Percentiles rank a stretch among this genome's conserved stretches.
Evolutionary conservation across 2,329 filamentous ascomycete species (phyloP).

Genomic region (Phialophora macrospora): DNA sequence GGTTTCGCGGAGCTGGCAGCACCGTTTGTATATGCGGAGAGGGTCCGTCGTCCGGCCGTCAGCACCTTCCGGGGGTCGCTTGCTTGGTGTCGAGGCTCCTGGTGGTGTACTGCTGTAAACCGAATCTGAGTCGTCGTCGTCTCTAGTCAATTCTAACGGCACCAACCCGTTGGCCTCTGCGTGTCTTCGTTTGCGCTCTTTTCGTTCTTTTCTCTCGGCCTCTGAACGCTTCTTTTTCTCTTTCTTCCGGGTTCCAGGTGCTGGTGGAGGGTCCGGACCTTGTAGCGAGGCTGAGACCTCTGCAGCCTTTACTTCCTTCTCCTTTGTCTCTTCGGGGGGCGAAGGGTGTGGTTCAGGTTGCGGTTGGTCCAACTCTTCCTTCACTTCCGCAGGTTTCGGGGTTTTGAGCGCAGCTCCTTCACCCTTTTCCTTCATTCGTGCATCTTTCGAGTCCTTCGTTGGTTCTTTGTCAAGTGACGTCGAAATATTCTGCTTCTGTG

Average conservation of each 20-base stretch:
- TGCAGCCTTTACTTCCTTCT: slow-evolving; percentile 41
- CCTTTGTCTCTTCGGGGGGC: slow-evolving; percentile 33
- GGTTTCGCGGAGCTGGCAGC: slow-evolving; percentile 91
- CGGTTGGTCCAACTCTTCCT: slow-evolving; percentile 65
- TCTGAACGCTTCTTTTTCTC: slow-evolving; percentile 97
- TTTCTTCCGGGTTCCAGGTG: slow-evolving; percentile 72
- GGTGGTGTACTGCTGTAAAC: slow-evolving; percentile 44
- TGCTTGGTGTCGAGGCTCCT: slow-evolving; percentile 41
- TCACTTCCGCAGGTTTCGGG: slow-evolving; percentile 61
- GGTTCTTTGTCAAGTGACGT: slow-evolving; percentile 41
- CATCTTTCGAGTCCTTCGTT: slow-evolving; percentile 48
- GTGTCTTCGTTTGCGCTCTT: slow-evolving; percentile 82
- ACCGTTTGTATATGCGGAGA: slow-evolving; percentile 87
- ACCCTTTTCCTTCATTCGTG: slow-evolving; percentile 68
- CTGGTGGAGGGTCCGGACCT: slow-evolving; percentile 42
- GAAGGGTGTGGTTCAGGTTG: slow-evolving; percentile 34
- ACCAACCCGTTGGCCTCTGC: slow-evolving; percentile 87
- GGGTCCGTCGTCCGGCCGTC: slow-evolving; percentile 86
- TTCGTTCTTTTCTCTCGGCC: slow-evolving; percentile 87
- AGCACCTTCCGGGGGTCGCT: slow-evolving; percentile 60
- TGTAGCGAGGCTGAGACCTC: slow-evolving; percentile 12
- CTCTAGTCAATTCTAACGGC: slow-evolving; percentile 78
- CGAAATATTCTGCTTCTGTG: slow-evolving; percentile 39
- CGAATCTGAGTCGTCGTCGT: slow-evolving; percentile 65
- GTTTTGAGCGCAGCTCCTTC: slow-evolving; percentile 77